phyloP scores from a whole-genome alignment of 2,329 filamentous ascomycete species.

The Apiospora phragmitis region DNA sequence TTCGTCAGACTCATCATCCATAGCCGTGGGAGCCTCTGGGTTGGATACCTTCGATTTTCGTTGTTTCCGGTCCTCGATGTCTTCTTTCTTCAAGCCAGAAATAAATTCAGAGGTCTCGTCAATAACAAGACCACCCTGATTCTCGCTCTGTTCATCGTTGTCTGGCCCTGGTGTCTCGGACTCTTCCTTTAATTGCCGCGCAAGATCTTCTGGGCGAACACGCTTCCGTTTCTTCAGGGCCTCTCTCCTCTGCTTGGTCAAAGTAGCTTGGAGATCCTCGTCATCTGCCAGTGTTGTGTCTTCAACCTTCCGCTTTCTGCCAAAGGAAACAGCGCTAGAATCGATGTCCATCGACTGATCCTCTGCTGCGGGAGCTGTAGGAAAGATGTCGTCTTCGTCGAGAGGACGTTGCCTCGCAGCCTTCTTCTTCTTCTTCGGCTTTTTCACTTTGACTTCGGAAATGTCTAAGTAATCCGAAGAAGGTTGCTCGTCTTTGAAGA shows the following conservation, averaged over 20 bases:
- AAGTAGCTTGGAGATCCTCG: slow-evolving; percentile 83
- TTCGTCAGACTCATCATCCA: slow-evolving; percentile 45
- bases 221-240: slow-evolving; percentile 93
- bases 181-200: slow-evolving; percentile 72
- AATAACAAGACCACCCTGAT: slow-evolving; percentile 72
- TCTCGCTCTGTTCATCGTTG: slow-evolving; percentile 42
- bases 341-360: slow-evolving; percentile 76
- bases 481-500: slow-evolving; percentile 59
- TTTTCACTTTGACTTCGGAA: slow-evolving; percentile 88
- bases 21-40: slow-evolving; percentile 39
- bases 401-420: slow-evolving; percentile 67
- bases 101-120: slow-evolving; percentile 97
- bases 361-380: slow-evolving; percentile 37
- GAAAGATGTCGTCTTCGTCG: slow-evolving; percentile 64
- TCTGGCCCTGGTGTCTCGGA: slow-evolving; percentile 52
- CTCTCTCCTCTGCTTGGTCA: slow-evolving; percentile 79
- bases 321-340: slow-evolving; percentile 41
- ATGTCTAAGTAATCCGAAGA: slow-evolving; percentile 86
- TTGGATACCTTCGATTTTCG: slow-evolving; percentile 42
- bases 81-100: slow-evolving; percentile 72
- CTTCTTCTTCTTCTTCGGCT: slow-evolving; percentile 91
- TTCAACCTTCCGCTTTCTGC: slow-evolving; percentile 65
- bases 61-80: slow-evolving; percentile 55
- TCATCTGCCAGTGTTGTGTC: slow-evolving; percentile 80
- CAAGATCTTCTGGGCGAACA: slow-evolving; percentile 82